Percentiles rank a stretch among this genome's conserved stretches.
Conservation (phyloP, 2,329 filamentous ascomycete species). For the Ophiostoma australiae region DNA sequence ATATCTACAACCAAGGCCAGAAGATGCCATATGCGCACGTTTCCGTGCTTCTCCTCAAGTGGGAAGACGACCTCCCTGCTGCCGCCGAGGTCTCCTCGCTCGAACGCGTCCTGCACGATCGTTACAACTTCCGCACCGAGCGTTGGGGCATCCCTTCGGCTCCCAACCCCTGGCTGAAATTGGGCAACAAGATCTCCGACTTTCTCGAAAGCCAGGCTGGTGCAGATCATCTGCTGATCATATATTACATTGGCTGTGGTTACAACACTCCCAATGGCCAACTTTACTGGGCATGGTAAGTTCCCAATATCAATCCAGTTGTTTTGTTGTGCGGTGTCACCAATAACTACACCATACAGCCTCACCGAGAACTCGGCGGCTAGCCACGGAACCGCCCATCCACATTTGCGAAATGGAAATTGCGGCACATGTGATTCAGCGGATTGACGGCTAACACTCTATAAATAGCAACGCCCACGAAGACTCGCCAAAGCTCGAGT, state of each 20-base stretch:
- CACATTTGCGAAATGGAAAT: background rate
- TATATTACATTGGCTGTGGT: conserved; percentile 61
- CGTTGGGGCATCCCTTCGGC: conserved; percentile 57
- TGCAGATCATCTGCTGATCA: conserved; percentile 56
- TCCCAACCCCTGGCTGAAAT: conserved; percentile 55
- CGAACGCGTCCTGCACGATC: conserved; percentile 54
- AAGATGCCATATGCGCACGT: conserved; percentile 53
- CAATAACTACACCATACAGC: background rate
- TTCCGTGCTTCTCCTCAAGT: conserved; percentile 56
- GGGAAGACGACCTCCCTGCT: conserved; percentile 55
- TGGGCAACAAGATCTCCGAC: conserved; percentile 55
- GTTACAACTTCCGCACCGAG: conserved; percentile 57
- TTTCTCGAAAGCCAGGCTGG: conserved; percentile 53
- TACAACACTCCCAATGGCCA: conserved; percentile 56
- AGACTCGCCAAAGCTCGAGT: conserved; percentile 58
- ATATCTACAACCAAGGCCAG: conserved; percentile 60
- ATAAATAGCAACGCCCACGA: conserved; percentile 49
- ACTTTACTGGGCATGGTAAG: conserved; percentile 63
- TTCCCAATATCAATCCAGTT: conserved; percentile 24
- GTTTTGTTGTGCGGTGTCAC: background rate
- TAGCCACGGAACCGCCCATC: background rate
- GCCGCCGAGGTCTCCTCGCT: conserved; percentile 51
- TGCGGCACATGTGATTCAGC: background rate
- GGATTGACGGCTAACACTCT: conserved; percentile 22
- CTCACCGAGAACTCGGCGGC: background rate